Percentiles rank a stretch among this genome's conserved stretches.
These are phyloP conservation scores for Graphilbum ipis-grandicollis DNA, from an alignment of 2,329 filamentous ascomycete genomes.

Conservation along the genomic window DNA sequence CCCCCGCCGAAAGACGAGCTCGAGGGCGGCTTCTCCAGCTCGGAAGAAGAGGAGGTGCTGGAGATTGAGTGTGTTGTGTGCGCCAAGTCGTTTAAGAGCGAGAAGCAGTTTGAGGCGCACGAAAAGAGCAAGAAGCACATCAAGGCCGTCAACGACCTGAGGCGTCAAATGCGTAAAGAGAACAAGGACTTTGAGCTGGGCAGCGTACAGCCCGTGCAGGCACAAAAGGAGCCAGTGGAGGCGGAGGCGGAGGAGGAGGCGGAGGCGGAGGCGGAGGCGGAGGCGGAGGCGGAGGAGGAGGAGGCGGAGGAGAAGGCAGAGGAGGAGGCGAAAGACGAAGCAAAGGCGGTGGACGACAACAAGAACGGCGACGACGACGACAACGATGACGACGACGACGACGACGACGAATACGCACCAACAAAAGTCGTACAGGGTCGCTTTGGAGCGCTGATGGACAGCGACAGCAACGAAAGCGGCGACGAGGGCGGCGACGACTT, in stretches of 20 bases:
- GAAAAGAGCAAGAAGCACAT: conserved; percentile 94
- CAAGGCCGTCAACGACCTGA: conserved; percentile 68
- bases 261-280: background rate
- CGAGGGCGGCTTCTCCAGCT: conserved; percentile 41
- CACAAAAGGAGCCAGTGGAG: conserved; percentile 1
- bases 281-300: conserved; percentile 1
- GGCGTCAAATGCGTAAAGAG: conserved; percentile 69
- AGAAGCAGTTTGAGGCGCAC: conserved; percentile 79
- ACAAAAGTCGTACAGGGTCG: too few relatives aligned
- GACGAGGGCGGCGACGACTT: conserved; percentile 70
- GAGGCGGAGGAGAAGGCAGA: conserved; percentile 3
- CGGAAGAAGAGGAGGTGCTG: conserved; percentile 33
- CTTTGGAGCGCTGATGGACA: background rate
- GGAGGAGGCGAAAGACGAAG: too few relatives aligned
- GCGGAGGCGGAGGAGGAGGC: background rate
- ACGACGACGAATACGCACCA: too few relatives aligned
- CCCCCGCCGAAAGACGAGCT: conserved; percentile 23
- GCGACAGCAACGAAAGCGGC: background rate
- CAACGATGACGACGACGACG: conserved; percentile 10
- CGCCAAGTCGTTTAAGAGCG: conserved; percentile 69
- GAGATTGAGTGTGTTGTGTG: conserved; percentile 63
- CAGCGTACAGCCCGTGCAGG: background rate
- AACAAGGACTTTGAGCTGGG: conserved; percentile 41
- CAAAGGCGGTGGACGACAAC: conserved; percentile 11
- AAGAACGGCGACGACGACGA: conserved; percentile 16